Evolutionary conservation across 2,329 filamentous ascomycete genomes (phyloP), one percentile per base, ranked within the genome.

Genomic region (Fusarium globosum): DNA sequence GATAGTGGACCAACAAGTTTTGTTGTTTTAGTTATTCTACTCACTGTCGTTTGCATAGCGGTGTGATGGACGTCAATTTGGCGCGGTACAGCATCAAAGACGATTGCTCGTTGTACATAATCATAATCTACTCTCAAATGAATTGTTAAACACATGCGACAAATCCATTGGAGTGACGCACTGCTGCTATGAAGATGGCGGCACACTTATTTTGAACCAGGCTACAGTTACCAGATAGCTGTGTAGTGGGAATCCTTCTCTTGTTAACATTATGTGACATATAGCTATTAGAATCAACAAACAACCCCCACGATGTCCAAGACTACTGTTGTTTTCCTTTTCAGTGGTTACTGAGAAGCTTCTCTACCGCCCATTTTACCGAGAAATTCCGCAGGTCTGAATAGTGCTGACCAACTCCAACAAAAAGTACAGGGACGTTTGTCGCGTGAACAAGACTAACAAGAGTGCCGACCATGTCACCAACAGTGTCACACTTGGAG

Each of bases 391-490:
- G 87, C 69, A 92, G 83, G 78, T 92, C 90, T 45, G 88, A 91
- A 79, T 92, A 92, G 78, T 92, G 90, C 81, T 92, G 90, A 18
- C 90, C 90, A 35, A 92, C 90, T 65, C 89, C 96, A 75, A 99
- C 88, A 80, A 99, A 99, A 16, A 98, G 88, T 26, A 99, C 95
- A 0, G 97, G 97, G 51, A 99, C 97, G 35, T 96, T 94, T 7
- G 97, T 99, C 7, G 96, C 96, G 84, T 98, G 96, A 43, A 99
- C 96, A 86, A 99, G 96, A 81, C 94, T 97, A 71, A 99, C 96
- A 72, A 99, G 86, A 6, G 96, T 98, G 76, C 89, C 95, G 48
- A 98, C 95, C 95, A 98, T 98, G 84, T 98, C 96, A n/a, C 96
- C 97, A 42, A 99, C 97, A 0, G 96, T 99, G 84, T 99, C 96